These are phyloP conservation scores for Trametes coccinea DNA, from an alignment of 768 basidiomycete species.

Conservation along the genomic window DNA sequence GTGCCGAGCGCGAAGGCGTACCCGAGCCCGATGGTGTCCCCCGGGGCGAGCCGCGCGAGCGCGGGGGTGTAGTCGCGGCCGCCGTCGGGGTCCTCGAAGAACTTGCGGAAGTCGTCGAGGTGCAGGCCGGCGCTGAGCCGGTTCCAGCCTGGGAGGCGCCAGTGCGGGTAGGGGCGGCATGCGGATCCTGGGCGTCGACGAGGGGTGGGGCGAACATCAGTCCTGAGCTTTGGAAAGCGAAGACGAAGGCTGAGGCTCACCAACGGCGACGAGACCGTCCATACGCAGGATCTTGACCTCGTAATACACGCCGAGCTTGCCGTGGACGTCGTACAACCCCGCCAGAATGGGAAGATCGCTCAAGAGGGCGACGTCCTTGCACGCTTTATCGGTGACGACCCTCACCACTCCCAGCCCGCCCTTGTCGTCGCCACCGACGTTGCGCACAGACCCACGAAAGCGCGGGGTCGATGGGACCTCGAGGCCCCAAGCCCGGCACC, in stretches of 20 bases:
- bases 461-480: constrained; percentile 40
- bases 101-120: constrained; percentile 71
- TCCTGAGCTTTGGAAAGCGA: not conserved
- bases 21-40: constrained; percentile 63
- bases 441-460: constrained; percentile 47
- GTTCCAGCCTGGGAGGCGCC: constrained; percentile 74
- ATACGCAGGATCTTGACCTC: constrained; percentile 58
- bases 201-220: not conserved
- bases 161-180: constrained; percentile 64
- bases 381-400: constrained; percentile 44
- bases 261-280: constrained; percentile 62
- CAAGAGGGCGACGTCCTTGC: constrained; percentile 53
- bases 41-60: constrained; percentile 38
- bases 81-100: constrained; percentile 67
- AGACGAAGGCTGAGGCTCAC: constrained; percentile 34
- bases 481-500: constrained; percentile 57
- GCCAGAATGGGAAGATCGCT: constrained; percentile 62
- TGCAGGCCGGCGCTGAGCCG: constrained; percentile 64
- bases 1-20: constrained; percentile 54
- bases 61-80: constrained; percentile 54
- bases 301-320: constrained; percentile 61
- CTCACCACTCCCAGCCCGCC: constrained; percentile 35
- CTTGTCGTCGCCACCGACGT: constrained; percentile 31
- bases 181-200: constrained; percentile 48
- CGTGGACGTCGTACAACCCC: constrained; percentile 58